These are phyloP conservation scores for Fusarium chuoi DNA, from an alignment of 2,329 filamentous ascomycete genomes.

Conservation along the genomic window DNA sequence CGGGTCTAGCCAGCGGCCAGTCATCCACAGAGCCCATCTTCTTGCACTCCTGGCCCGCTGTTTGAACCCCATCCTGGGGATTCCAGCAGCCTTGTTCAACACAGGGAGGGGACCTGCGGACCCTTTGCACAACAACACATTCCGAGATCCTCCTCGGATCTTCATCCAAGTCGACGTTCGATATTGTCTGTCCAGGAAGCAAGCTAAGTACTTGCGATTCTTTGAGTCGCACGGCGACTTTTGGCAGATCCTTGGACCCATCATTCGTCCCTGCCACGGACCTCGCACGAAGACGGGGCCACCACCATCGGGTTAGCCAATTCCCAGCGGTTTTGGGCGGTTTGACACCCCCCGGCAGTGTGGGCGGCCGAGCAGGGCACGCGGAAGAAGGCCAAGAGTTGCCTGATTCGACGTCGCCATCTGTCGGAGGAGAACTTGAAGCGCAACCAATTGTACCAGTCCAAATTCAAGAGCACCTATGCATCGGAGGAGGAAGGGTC, in stretches of 20 bases:
- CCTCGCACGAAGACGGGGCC: too few relatives aligned
- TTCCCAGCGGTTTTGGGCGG: neutral
- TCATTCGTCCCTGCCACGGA: constrained; percentile 61
- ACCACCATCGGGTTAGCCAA: too few relatives aligned
- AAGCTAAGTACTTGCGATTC: constrained; percentile 71
- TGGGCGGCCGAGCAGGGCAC: neutral
- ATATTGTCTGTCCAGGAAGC: constrained; percentile 57
- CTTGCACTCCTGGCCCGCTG: neutral
- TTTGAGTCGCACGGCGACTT: constrained; percentile 77
- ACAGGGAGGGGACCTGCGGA: neutral
- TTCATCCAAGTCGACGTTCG: constrained; percentile 78
- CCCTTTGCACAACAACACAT: constrained; percentile 44
- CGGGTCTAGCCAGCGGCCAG: neutral
- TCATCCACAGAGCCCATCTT: neutral
- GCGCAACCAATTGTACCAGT: too few relatives aligned
- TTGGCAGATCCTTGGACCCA: constrained; percentile 73
- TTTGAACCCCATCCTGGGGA: neutral
- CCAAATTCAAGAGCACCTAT: too few relatives aligned
- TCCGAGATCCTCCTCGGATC: neutral
- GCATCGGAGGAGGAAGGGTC: too few relatives aligned
- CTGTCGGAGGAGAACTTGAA: too few relatives aligned
- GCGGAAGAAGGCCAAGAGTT: too few relatives aligned
- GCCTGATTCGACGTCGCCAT: too few relatives aligned
- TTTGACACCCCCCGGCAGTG: neutral
- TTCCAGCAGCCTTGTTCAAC: neutral